Evolutionary conservation across 2,329 filamentous ascomycete genomes (phyloP).

Genomic region (Alternaria arborescens): DNA sequence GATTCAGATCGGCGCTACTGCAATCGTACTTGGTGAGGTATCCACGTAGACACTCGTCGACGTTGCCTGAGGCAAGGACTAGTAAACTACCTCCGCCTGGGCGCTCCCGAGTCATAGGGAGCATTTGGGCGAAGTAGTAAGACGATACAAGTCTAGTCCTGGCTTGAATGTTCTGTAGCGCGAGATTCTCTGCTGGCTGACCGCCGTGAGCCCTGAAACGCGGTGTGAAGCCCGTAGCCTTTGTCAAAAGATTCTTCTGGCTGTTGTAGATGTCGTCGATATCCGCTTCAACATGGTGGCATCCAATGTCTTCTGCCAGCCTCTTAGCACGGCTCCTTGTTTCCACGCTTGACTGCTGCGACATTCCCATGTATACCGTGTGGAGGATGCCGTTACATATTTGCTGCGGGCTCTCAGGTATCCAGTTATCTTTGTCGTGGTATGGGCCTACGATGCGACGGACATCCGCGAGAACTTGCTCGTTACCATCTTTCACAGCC

Average conservation of each 20-base stretch:
- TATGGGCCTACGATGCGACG: slow-evolving; percentile 61
- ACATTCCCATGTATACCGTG: slow-evolving; percentile 51
- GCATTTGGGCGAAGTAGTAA: slow-evolving; percentile 68
- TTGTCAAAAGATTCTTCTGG: slow-evolving; percentile 66
- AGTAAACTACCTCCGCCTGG: slow-evolving; percentile 67
- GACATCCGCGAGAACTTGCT: slow-evolving; percentile 64
- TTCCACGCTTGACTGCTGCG: slow-evolving; percentile 64
- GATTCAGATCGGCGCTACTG: slow-evolving; percentile 59
- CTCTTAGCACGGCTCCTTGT: slow-evolving; percentile 71
- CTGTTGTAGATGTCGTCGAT: slow-evolving; percentile 69
- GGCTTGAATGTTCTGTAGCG: slow-evolving; percentile 14
- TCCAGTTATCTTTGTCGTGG: slow-evolving; percentile 54
- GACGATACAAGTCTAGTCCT: slow-evolving; percentile 62
- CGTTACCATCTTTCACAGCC: slow-evolving; percentile 60
- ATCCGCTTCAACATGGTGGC: slow-evolving; percentile 69
- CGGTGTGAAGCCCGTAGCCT: slow-evolving; percentile 67
- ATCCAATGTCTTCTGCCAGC: slow-evolving; percentile 69
- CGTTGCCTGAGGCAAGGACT: slow-evolving; percentile 73
- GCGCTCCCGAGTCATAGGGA: slow-evolving; percentile 66
- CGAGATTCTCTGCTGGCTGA: slow-evolving; percentile 63
- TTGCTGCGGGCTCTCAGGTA: slow-evolving; percentile 67
- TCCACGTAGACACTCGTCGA: slow-evolving; percentile 61
- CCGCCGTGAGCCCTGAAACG: slow-evolving; percentile 73
- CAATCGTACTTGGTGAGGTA: slow-evolving; percentile 78
- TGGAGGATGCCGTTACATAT: slow-evolving; percentile 67